A percentile compares a stretch with the other conserved stretches of the same genome.
Evolutionary conservation across 2,329 filamentous ascomycete species (phyloP).

Genomic region (Aspergillus costaricaensis): DNA sequence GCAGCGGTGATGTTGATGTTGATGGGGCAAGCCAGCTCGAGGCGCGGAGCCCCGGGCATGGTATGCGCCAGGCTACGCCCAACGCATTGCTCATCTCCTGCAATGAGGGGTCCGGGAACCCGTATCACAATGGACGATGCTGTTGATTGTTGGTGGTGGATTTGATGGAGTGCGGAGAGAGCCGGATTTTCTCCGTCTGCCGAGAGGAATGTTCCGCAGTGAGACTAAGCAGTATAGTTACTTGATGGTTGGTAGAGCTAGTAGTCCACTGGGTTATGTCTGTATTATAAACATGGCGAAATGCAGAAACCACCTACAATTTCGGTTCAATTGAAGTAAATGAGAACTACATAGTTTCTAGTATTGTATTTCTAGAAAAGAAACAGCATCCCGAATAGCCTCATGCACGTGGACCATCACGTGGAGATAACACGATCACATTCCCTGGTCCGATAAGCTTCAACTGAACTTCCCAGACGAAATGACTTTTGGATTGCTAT

Average conservation of each 20-base stretch:
- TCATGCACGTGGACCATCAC: constrained; percentile 11
- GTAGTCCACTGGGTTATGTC: too few relatives aligned
- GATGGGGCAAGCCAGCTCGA: constrained; percentile 25
- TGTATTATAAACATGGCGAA: too few relatives aligned
- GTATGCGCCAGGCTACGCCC: constrained; percentile 43
- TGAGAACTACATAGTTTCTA: too few relatives aligned
- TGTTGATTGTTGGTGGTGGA: background rate
- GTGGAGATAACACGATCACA: constrained; percentile 19
- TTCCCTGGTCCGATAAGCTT: background rate
- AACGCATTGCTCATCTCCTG: constrained; percentile 47
- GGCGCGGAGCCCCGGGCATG: constrained; percentile 40
- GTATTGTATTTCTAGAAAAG: too few relatives aligned
- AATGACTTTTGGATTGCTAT: background rate
- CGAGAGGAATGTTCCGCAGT: constrained; percentile 21
- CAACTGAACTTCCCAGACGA: background rate
- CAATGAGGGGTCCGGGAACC: constrained; percentile 14
- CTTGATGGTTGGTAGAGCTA: too few relatives aligned
- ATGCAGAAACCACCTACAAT: too few relatives aligned
- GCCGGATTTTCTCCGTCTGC: constrained; percentile 20
- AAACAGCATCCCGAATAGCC: background rate
- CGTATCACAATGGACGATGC: background rate
- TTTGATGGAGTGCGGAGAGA: background rate
- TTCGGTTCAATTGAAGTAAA: too few relatives aligned
- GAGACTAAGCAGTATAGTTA: too few relatives aligned
- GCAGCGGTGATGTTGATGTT: constrained; percentile 19